These are phyloP conservation scores for Fusarium albidum DNA, from an alignment of 2,329 filamentous ascomycete species.

Conservation along the genomic window DNA sequence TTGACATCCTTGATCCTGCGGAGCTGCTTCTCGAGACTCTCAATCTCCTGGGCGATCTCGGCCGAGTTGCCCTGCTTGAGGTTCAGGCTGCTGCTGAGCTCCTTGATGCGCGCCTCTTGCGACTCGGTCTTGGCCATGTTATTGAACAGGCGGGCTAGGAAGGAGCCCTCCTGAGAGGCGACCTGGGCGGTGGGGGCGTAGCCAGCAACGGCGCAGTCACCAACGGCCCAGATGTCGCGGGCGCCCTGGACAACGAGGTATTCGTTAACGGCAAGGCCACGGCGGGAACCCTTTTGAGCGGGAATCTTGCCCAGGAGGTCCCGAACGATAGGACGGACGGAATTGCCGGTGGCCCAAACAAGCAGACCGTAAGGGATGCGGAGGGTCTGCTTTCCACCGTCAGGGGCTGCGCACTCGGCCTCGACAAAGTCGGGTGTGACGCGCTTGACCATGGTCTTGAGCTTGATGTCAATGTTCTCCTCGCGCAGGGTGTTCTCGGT, in stretches of 20 bases:
- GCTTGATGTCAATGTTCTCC: conserved; percentile 96
- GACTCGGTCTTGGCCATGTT: conserved; percentile 95
- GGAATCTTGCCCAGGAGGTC: conserved; percentile 93
- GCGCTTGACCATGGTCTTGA: conserved; percentile 99
- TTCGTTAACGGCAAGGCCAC: conserved; percentile 96
- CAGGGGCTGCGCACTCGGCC: conserved; percentile 81
- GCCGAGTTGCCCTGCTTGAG: conserved; percentile 71
- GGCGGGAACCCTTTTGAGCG: conserved; percentile 92
- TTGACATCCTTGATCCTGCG: conserved; percentile 92
- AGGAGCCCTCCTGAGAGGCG: conserved; percentile 92
- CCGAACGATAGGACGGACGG: conserved; percentile 85
- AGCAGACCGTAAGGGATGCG: conserved; percentile 92
- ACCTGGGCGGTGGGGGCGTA: conserved; percentile 98
- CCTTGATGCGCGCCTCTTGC: conserved; percentile 78
- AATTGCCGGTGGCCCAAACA: conserved; percentile 98
- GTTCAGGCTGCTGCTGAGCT: conserved; percentile 71
- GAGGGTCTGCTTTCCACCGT: conserved; percentile 84
- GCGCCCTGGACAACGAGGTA: conserved; percentile 98
- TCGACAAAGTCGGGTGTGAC: conserved; percentile 94
- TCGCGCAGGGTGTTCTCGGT: conserved; percentile 99
- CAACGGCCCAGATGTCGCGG: conserved; percentile 97
- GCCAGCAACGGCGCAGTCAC: conserved; percentile 96
- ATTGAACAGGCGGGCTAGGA: conserved; percentile 96
- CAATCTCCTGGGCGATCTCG: conserved; percentile 77
- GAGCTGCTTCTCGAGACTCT: conserved; percentile 84